phyloP scores from a whole-genome alignment of 2,329 filamentous ascomycete species.

The Chaetothyriales sp. region DNA sequence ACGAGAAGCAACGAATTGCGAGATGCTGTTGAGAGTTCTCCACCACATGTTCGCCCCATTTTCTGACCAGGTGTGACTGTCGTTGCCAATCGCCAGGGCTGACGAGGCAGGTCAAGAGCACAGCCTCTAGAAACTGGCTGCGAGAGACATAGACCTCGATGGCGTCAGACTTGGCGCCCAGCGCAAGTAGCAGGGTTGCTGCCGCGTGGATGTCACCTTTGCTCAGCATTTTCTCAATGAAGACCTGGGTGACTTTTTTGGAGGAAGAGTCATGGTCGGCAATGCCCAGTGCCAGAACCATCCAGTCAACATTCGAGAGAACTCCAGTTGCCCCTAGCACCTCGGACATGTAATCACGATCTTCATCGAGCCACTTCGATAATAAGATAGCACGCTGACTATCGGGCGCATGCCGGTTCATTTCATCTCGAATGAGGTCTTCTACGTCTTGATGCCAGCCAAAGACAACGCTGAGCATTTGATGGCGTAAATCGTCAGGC shows the following conservation, averaged over 20 bases:
- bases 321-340: slow-evolving; percentile 57
- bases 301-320: slow-evolving; percentile 94
- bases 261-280: slow-evolving; percentile 68
- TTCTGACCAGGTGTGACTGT: slow-evolving; percentile 72
- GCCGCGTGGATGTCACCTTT: slow-evolving; percentile 84
- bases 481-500: slow-evolving; percentile 63
- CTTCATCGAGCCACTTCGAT: slow-evolving; percentile 83
- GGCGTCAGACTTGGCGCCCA: slow-evolving; percentile 85
- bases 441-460: slow-evolving; percentile 83
- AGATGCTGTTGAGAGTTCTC: slow-evolving; percentile 77
- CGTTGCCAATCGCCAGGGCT: slow-evolving; percentile 82
- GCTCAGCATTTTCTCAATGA: slow-evolving; percentile 79
- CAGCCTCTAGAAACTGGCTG: slow-evolving; percentile 80
- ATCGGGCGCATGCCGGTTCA: slow-evolving; percentile 54
- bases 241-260: slow-evolving; percentile 79
- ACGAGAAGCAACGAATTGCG: slow-evolving; percentile 85
- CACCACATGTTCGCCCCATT: slow-evolving; percentile 90
- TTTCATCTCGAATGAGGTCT: slow-evolving; percentile 70
- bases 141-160: slow-evolving; percentile 94
- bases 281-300: slow-evolving; percentile 80
- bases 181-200: slow-evolving; percentile 79
- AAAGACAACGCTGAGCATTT: slow-evolving; percentile 91
- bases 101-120: slow-evolving; percentile 71
- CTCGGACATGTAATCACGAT: slow-evolving; percentile 65
- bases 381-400: slow-evolving; percentile 71